Conservation (phyloP, 108 stramenopile genomes). For the Cyclotella baltica region DNA sequence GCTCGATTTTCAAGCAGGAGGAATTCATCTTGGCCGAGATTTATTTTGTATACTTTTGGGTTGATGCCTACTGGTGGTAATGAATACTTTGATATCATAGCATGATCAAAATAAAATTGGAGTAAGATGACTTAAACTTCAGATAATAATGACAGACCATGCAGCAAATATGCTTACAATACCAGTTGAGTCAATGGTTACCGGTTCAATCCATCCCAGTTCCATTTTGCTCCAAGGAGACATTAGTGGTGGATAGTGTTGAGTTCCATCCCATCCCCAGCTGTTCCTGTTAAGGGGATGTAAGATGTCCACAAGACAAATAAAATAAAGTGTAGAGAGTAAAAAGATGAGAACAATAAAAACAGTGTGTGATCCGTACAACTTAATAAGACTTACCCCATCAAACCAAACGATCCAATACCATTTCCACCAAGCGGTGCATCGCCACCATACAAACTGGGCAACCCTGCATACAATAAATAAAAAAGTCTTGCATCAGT, state of each 20-base stretch:
- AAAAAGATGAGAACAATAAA: too few species aligned
- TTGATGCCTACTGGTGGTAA: slow-evolving; percentile 16
- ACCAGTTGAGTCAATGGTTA: slow-evolving; percentile 1
- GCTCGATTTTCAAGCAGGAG: slow-evolving; percentile 38
- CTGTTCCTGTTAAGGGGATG: not conserved
- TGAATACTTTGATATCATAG: not conserved
- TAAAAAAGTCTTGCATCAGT: not conserved
- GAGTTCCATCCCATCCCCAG: slow-evolving; percentile 20
- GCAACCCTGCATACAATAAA: slow-evolving; percentile 8
- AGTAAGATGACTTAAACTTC: not conserved
- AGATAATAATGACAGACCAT: not conserved
- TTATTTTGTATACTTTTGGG: slow-evolving; percentile 26
- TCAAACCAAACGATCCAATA: slow-evolving; percentile 24
- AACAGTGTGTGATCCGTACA: too few species aligned
- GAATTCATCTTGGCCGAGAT: slow-evolving; percentile 20
- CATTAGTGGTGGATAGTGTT: slow-evolving; percentile 21
- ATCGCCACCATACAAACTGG: slow-evolving; percentile 51
- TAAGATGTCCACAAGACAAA: not conserved
- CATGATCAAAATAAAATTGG: not conserved
- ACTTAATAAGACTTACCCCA: slow-evolving; percentile 13
- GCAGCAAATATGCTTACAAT: not conserved
- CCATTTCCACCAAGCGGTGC: slow-evolving; percentile 13
- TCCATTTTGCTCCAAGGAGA: slow-evolving; percentile 37
- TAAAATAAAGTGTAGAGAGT: not conserved
- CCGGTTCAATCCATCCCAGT: slow-evolving; percentile 29